A percentile compares a stretch with the other conserved stretches of the same genome.
Conservation (phyloP, 2,329 filamentous ascomycete genomes). For the Malbranchea cinnamomea region DNA sequence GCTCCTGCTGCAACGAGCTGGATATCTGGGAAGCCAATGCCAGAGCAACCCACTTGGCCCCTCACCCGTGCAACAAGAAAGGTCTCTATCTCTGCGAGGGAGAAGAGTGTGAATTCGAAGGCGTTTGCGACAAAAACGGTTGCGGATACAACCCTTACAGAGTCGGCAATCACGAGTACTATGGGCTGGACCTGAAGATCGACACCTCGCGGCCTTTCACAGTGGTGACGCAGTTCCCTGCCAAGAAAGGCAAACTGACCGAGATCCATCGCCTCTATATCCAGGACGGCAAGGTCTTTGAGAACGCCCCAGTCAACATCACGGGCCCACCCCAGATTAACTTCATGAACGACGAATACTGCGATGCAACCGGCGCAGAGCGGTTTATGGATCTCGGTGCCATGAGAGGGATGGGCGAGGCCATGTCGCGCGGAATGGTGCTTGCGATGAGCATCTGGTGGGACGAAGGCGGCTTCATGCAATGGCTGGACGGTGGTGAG, state of each 20-base stretch:
- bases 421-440: conserved; percentile 43
- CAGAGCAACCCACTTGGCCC: conserved; percentile 45
- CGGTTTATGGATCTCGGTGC: conserved; percentile 40
- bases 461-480: conserved; percentile 39
- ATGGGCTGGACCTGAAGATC: conserved; percentile 41
- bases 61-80: conserved; percentile 42
- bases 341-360: conserved; percentile 41
- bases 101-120: conserved; percentile 34
- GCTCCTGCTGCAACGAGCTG: conserved; percentile 51
- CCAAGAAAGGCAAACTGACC: conserved; percentile 34
- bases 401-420: conserved; percentile 37
- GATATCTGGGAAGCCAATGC: conserved; percentile 55
- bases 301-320: conserved; percentile 30
- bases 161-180: conserved; percentile 46
- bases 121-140: conserved; percentile 49
- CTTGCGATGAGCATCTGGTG: conserved; percentile 46
- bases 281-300: conserved; percentile 43
- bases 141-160: conserved; percentile 55
- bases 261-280: conserved; percentile 47
- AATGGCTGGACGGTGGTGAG: conserved; percentile 37
- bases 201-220: conserved; percentile 45
- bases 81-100: conserved; percentile 33
- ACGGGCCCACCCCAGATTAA: conserved; percentile 31
- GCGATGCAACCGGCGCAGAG: conserved; percentile 29
- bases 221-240: conserved; percentile 50